Base-by-base conservation (phyloP, 2,329 filamentous ascomycete species). In the Dactylellina parvicollis region DNA sequence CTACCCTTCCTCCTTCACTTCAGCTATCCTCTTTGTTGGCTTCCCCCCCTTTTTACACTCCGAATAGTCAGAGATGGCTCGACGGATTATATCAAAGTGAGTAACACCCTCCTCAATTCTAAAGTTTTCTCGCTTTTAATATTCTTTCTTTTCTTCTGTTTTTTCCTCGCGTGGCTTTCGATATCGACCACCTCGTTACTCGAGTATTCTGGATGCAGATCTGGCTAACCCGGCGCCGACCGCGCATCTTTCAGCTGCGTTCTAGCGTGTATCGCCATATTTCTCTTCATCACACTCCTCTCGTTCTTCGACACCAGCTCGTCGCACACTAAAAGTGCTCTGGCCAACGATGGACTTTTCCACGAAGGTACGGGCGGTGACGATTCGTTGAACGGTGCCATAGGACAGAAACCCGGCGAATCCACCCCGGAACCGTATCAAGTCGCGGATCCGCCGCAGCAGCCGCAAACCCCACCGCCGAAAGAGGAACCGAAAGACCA, bases 271-370 rank as follows among this genome's bases (percentile, higher is more conserved):
- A 59, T 74, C 22, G 62, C 73, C n/a, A 54, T 77, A 30, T 74
- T 77, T 24, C 64, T 77, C 24, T 76, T 77, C 54, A 57, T 77
- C 60, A 77, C 74, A 5, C 70, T 77, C 28, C 62, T 66, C 16
- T 57, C 76, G 8, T 75, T 76, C 65, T 75, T 77, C 59, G 59
- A 76, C 28, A 44, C 40, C 26, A 47, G 61, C 12, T 34, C 60
- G n/a, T n/a, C n/a, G 47, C 49, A 36, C 10, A 50, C n/a, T 24
- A 52, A 28, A 7, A 36, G 26, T 9, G 46, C 60, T 20, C 32
- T 44, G 3, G 36, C 44, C 9, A 67, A 52, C 20, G 60, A 66
- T 12, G 69, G 69, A 0, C 47, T 73, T 8, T 66, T 75, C 59
- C 64, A 61, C 28, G 66, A 75, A 57, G 56, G 46, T 18, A 14